Evolutionary conservation across 2,329 filamentous ascomycete genomes (phyloP), one percentile per base, ranked within the genome.

Genomic region (Aquanectria penicillioides): DNA sequence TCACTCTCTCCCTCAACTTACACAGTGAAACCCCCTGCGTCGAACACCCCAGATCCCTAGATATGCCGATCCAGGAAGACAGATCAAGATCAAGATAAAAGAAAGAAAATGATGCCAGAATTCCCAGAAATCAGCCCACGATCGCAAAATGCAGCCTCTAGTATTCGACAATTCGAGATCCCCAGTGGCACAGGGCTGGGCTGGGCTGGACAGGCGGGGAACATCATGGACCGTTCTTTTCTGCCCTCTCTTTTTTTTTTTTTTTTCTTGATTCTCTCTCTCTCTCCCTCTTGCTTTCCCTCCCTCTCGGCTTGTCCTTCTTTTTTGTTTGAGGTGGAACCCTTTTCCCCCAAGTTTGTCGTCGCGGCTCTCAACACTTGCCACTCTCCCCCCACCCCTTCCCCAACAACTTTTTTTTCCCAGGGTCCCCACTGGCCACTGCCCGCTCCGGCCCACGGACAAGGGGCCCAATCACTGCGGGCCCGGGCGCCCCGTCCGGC

Each of bases 381-480:
- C 56, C 31, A 43, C 37, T 38, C 52, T 20, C 44, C 63, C 65
- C 66, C 68, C 67, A 66, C 60, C 61, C 62, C 44, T 67, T 70
- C 70, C 70, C 70, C 70, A 72, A 72, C 70, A 72, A 72, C 59
- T 71, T 69, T 71, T 68, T 59, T 41, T 65, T 63, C 23, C 13
- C 28, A 48, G 25, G 33, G 48, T 41, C 55, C 34, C 40, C 38
- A 43, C 50, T 53, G 29, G 38, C 17, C 46, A 46, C 40, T 34
- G 48, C 55, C 36, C 18, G 37, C 37, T 46, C n/a, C 54, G 15
- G 31, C 51, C 29, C 40, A 44, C 25, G 38, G 31, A n/a, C 36
- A 34, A 37, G 17, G 23, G 54, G 23, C 17, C 66, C 67, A 69
- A 68, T 69, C 62, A 54, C 11, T 40, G 52, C 57, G 55, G 53